Conservation (phyloP, 768 basidiomycete species). For the Strobilomyces dryophilus region DNA sequence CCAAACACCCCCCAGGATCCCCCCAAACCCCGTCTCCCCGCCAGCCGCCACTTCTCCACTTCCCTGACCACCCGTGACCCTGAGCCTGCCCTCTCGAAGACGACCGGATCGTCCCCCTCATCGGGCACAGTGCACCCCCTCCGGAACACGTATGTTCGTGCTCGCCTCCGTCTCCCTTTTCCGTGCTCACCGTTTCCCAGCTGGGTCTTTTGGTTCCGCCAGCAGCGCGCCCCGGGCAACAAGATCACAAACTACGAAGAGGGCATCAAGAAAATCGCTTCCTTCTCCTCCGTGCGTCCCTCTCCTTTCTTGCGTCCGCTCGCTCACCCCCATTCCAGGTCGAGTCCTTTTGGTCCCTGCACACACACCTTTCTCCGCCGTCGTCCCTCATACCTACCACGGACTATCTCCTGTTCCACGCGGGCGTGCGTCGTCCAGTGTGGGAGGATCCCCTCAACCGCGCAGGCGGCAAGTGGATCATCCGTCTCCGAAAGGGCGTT, state of each 20-base stretch:
- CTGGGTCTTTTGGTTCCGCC: constrained; percentile 91
- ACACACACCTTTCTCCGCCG: constrained; percentile 87
- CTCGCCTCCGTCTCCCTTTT: constrained; percentile 14
- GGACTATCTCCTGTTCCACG: constrained; percentile 91
- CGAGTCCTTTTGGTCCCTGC: constrained; percentile 94
- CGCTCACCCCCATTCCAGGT: constrained; percentile 45
- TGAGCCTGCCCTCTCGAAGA: constrained; percentile 39
- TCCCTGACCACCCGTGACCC: constrained; percentile 40
- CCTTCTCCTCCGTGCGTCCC: constrained; percentile 75
- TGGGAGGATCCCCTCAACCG: constrained; percentile 95
- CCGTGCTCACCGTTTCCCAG: constrained; percentile 37
- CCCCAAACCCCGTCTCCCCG: constrained; percentile 45
- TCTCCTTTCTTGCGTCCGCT: not conserved
- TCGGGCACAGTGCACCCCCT: constrained; percentile 61
- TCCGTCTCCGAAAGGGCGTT: constrained; percentile 87
- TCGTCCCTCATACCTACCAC: constrained; percentile 84
- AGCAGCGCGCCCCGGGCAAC: constrained; percentile 85
- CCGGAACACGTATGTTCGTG: constrained; percentile 79
- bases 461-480: constrained; percentile 91
- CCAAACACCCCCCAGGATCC: constrained; percentile 13
- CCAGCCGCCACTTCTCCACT: constrained; percentile 75
- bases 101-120: constrained; percentile 17
- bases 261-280: constrained; percentile 88
- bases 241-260: constrained; percentile 92
- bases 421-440: constrained; percentile 79